Percentiles rank a stretch among this genome's conserved stretches.
These are phyloP conservation scores for Martiniozyma asiatica DNA, from an alignment of 1,139 yeast species.

Conservation along the genomic window DNA sequence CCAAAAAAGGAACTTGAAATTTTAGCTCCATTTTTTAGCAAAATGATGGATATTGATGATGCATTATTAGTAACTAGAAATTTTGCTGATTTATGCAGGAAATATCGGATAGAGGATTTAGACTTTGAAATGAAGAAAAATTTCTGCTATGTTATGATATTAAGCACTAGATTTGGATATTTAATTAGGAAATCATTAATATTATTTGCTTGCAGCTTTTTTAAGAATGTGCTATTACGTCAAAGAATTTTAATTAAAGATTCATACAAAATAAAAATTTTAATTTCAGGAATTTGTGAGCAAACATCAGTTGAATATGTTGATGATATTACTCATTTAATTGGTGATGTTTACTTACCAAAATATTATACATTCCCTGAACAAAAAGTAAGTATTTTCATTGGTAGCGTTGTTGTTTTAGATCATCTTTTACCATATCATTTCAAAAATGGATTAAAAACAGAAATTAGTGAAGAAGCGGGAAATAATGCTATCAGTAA, in stretches of 20 bases:
- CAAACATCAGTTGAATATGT: conserved; percentile 1
- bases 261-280: conserved; percentile 3
- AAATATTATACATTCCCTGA: conserved; percentile 1
- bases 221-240: conserved; percentile 6
- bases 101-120: conserved; percentile 5
- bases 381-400: conserved; percentile 1
- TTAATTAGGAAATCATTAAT: conserved; percentile 6
- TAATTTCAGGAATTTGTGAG: conserved; percentile 6
- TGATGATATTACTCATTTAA: conserved; percentile 3
- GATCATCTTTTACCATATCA: conserved; percentile 8
- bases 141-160: not conserved
- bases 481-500: conserved; percentile 6
- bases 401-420: conserved; percentile 5
- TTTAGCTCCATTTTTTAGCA: no score
- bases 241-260: conserved; percentile 6
- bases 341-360: conserved; percentile 5
- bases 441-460: conserved; percentile 7
- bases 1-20: no score
- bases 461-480: conserved; percentile 5
- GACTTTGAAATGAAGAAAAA: conserved; percentile 3
- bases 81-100: not conserved
- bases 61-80: no score
- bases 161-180: conserved; percentile 4
- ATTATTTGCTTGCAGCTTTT: conserved; percentile 3
- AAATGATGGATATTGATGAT: no score